A percentile compares a stretch with the other conserved stretches of the same genome.
phyloP scores from a whole-genome alignment of 192 early-diverging fungal genomes.

The Spizellomyces punctatus region DNA sequence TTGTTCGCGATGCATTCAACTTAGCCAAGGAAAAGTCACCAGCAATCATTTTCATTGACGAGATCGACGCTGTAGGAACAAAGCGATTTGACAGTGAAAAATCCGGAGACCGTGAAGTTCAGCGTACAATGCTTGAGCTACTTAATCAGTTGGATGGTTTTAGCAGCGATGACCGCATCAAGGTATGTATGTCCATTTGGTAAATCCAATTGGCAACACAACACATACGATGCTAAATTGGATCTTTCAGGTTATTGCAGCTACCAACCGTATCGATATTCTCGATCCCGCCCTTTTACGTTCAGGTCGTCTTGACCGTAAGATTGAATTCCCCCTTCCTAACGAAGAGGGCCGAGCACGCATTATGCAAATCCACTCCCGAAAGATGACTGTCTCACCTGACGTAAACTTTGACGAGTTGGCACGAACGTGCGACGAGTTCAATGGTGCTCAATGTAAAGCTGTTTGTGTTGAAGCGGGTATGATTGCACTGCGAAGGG shows the following conservation, averaged over 20 bases:
- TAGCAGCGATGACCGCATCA: slow-evolving; percentile 91
- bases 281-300: slow-evolving; percentile 93
- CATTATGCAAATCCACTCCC: slow-evolving; percentile 96
- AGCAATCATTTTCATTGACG: slow-evolving; percentile 99
- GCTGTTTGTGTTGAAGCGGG: slow-evolving; percentile 98
- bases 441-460: slow-evolving; percentile 99
- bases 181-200: slow-evolving; percentile 60
- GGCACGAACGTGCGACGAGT: slow-evolving; percentile 94
- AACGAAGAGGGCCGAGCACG: slow-evolving; percentile 94
- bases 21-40: slow-evolving; percentile 98
- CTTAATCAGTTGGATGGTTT: slow-evolving; percentile 98
- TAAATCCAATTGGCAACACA: neutral
- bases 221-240: neutral
- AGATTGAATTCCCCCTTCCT: slow-evolving; percentile 98
- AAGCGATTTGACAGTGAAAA: slow-evolving; percentile 98
- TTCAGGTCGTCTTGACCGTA: slow-evolving; percentile 94
- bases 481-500: slow-evolving; percentile 95
- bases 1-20: slow-evolving; percentile 93
- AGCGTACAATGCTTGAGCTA: slow-evolving; percentile 98
- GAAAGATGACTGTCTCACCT: slow-evolving; percentile 95
- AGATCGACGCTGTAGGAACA: slow-evolving; percentile 98
- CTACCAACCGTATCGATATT: slow-evolving; percentile 97
- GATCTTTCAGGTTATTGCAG: slow-evolving; percentile 88
- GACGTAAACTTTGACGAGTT: slow-evolving; percentile 98
- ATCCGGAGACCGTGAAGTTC: slow-evolving; percentile 97